phyloP scores from a whole-genome alignment of 768 basidiomycete genomes.

The Boletus coccyginus region DNA sequence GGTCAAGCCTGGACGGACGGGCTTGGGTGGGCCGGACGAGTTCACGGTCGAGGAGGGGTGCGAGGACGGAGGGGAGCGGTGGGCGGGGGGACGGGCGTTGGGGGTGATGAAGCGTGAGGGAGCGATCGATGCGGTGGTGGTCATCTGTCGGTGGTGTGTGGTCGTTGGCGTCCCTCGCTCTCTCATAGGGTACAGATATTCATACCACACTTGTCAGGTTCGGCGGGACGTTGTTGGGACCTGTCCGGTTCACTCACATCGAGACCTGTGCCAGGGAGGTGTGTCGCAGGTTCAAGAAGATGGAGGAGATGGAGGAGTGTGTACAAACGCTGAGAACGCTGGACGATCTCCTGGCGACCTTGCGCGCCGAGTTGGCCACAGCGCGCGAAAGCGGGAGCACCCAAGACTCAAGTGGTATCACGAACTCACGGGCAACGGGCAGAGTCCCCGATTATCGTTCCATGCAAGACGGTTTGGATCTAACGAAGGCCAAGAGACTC shows the following conservation, averaged over 20 bases:
- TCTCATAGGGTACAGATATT: not conserved
- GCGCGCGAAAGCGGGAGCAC: not conserved
- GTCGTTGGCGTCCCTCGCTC: not conserved
- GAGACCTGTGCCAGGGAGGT: conserved; percentile 74
- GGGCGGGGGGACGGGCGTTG: conserved; percentile 61
- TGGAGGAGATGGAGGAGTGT: conserved; percentile 66
- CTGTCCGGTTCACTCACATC: conserved; percentile 73
- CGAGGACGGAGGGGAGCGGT: conserved; percentile 78
- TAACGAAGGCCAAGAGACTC: conserved; percentile 63
- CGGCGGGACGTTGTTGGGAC: conserved; percentile 78
- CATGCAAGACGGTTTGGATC: conserved; percentile 42
- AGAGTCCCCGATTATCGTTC: conserved; percentile 46
- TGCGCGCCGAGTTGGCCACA: conserved; percentile 44
- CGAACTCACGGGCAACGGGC: conserved; percentile 7
- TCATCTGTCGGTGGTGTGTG: conserved; percentile 67
- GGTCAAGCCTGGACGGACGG: conserved; percentile 59
- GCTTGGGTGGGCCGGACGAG: conserved; percentile 70
- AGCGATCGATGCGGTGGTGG: conserved; percentile 73
- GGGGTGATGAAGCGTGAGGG: conserved; percentile 68
- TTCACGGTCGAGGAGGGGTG: conserved; percentile 62
- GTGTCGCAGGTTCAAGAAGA: conserved; percentile 61
- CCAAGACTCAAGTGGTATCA: not conserved
- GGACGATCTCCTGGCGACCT: conserved; percentile 57
- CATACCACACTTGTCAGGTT: conserved; percentile 47
- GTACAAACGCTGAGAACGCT: conserved; percentile 54